Evolutionary conservation across 257 asterid genomes (phyloP).

Genomic region (Fraxinus americana): DNA sequence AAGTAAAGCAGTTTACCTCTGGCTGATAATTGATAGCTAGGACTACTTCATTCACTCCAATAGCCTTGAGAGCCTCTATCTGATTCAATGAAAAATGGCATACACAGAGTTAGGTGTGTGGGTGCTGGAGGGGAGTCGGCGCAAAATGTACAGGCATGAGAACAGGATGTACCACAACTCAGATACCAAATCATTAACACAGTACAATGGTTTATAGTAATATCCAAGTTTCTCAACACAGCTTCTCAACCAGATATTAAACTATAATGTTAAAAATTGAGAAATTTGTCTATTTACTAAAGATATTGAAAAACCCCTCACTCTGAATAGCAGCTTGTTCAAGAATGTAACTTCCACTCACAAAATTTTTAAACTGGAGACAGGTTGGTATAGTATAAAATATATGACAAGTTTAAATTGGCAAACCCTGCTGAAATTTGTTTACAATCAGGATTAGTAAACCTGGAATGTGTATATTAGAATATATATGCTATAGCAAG

Average conservation of each 20-base stretch:
- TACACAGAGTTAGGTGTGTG: background rate
- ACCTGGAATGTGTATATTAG: background rate
- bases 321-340: background rate
- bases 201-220: background rate
- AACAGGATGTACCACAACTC: conserved; percentile 16
- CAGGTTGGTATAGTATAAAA: background rate
- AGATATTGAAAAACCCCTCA: background rate
- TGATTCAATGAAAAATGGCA: conserved; percentile 34
- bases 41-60: conserved; percentile 96
- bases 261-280: background rate
- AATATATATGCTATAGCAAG: background rate
- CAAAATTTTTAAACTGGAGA: background rate
- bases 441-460: background rate
- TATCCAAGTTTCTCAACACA: background rate
- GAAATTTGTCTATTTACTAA: background rate
- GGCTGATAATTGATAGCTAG: conserved; percentile 97
- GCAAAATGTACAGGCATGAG: too few relatives aligned
- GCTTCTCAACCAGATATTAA: background rate
- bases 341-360: background rate
- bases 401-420: background rate
- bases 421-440: conserved; percentile 4
- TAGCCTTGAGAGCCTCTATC: conserved; percentile 92
- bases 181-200: background rate
- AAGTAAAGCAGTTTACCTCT: conserved; percentile 54
- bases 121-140: background rate